These are phyloP conservation scores for Lactarius hengduanensis DNA, from an alignment of 768 basidiomycete genomes.

Conservation along the genomic window DNA sequence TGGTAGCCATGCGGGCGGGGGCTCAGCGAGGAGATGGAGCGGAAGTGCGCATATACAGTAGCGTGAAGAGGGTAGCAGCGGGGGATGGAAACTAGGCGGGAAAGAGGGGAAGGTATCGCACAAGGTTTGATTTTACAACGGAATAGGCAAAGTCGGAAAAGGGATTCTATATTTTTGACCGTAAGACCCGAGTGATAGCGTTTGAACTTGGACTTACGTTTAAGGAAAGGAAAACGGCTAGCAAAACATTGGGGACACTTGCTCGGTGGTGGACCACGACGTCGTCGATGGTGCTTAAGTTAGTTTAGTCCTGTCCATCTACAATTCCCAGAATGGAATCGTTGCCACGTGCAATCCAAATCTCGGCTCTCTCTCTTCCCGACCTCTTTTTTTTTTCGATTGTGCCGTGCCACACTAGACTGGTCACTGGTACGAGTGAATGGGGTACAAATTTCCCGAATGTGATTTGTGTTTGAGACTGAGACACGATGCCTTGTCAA, in stretches of 20 bases:
- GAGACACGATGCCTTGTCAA: background rate
- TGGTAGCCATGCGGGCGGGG: slow-evolving; percentile 39
- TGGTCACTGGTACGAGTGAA: too few species aligned
- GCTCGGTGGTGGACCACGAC: background rate
- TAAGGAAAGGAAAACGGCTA: slow-evolving; percentile 6
- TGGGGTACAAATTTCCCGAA: background rate
- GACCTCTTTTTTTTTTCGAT: background rate
- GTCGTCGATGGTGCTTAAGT: background rate
- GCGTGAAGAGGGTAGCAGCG: slow-evolving; percentile 9
- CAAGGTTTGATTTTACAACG: slow-evolving; percentile 20
- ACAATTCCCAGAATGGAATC: background rate
- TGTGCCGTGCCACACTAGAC: background rate
- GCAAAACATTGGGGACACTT: background rate
- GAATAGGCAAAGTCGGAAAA: slow-evolving; percentile 4
- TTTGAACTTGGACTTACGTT: background rate
- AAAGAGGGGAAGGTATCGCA: slow-evolving; percentile 19
- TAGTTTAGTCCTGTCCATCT: background rate
- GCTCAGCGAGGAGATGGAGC: slow-evolving; percentile 1
- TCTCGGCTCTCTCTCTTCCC: background rate
- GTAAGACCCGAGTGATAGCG: background rate
- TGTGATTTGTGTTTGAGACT: background rate
- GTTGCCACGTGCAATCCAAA: background rate
- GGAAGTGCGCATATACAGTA: slow-evolving; percentile 15
- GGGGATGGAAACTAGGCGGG: background rate
- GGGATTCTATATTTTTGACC: slow-evolving; percentile 5